phyloP scores from a whole-genome alignment of 2,329 filamentous ascomycete species.

The Pseudogymnoascus sp. region DNA sequence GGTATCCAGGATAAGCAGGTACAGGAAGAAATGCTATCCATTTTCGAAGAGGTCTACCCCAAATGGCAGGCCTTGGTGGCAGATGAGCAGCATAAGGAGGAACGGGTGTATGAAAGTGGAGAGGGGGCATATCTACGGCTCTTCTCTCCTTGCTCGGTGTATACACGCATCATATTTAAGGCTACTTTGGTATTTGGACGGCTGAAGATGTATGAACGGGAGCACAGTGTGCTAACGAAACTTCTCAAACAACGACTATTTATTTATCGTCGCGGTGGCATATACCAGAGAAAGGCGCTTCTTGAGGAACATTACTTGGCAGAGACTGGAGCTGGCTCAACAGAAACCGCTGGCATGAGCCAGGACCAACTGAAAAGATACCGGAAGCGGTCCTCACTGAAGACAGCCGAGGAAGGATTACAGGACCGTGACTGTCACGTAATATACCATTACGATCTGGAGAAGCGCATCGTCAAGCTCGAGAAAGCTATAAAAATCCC shows the following conservation, averaged over 20 bases:
- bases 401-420: constrained; percentile 78
- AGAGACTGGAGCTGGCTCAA: constrained; percentile 18
- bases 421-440: constrained; percentile 85
- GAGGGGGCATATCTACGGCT: constrained; percentile 85
- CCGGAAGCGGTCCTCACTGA: constrained; percentile 69
- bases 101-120: constrained; percentile 66
- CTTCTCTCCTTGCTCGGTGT: constrained; percentile 86
- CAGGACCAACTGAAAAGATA: constrained; percentile 62
- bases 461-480: constrained; percentile 87
- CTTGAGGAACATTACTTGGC: constrained; percentile 95
- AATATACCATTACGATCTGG: constrained; percentile 88
- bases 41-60: constrained; percentile 67
- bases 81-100: constrained; percentile 73
- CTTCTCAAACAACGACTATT: constrained; percentile 77
- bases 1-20: constrained; percentile 59
- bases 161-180: constrained; percentile 89
- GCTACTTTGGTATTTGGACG: constrained; percentile 70
- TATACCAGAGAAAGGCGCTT: constrained; percentile 93
- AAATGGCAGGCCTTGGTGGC: constrained; percentile 69
- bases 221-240: constrained; percentile 66
- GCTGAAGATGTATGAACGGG: constrained; percentile 69
- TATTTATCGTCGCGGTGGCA: constrained; percentile 75
- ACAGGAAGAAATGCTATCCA: constrained; percentile 58
- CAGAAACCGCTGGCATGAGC: constrained; percentile 22
- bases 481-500: constrained; percentile 78